phyloP scores from a whole-genome alignment of 1,284 basidiomycete species.

The Abortiporus biennis region DNA sequence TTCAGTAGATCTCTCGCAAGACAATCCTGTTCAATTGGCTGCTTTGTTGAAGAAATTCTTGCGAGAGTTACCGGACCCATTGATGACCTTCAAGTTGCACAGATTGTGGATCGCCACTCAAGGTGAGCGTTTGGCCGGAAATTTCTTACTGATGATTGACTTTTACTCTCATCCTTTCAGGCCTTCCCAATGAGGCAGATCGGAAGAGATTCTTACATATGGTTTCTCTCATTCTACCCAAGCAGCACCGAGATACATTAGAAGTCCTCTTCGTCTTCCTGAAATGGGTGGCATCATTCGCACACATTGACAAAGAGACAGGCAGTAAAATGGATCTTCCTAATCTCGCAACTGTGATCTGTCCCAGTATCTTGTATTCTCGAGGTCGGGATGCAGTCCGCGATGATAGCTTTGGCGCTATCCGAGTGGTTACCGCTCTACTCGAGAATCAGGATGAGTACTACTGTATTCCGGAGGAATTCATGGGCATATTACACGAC shows the following conservation, averaged over 20 bases:
- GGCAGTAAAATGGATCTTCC: slow-evolving; percentile 98
- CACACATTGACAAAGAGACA: slow-evolving; percentile 96
- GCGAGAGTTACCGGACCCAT: slow-evolving; percentile 92
- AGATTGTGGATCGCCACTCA: slow-evolving; percentile 86
- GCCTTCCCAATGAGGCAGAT: slow-evolving; percentile 71
- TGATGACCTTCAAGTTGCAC: slow-evolving; percentile 94
- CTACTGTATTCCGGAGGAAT: slow-evolving; percentile 84
- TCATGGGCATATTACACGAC: slow-evolving; percentile 76
- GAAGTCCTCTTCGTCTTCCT: slow-evolving; percentile 98
- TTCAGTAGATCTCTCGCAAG: slow-evolving; percentile 87
- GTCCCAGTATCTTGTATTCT: slow-evolving; percentile 90
- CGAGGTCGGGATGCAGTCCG: slow-evolving; percentile 82
- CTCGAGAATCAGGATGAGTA: slow-evolving; percentile 95
- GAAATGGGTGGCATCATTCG: slow-evolving; percentile 99
- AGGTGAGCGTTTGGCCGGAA: slow-evolving; percentile 57
- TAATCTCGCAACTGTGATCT: slow-evolving; percentile 97
- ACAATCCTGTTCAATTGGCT: slow-evolving; percentile 96
- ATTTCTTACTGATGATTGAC: background rate
- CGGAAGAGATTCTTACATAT: slow-evolving; percentile 84
- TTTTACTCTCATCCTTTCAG: slow-evolving; percentile 34
- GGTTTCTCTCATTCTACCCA: slow-evolving; percentile 84
- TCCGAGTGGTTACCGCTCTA: slow-evolving; percentile 78
- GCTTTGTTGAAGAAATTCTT: slow-evolving; percentile 97
- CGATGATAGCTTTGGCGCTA: slow-evolving; percentile 92
- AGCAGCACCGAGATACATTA: slow-evolving; percentile 93